Conservation (phyloP, 352 stramenopile species). For the Phytophthora sansomeana region DNA sequence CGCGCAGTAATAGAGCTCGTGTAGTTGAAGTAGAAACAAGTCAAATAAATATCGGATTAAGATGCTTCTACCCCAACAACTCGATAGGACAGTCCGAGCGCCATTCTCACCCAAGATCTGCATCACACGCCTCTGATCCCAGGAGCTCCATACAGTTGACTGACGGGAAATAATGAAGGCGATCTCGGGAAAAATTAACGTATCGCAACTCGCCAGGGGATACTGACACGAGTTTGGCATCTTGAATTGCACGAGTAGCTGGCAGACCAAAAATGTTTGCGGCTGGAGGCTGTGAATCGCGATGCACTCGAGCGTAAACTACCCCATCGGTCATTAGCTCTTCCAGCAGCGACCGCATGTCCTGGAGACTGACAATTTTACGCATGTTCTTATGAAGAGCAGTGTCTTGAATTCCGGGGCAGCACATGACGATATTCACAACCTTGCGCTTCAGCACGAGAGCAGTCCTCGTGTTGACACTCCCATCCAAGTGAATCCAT, state of each 20-base stretch:
- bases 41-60: conserved; percentile 43
- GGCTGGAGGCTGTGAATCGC: conserved; percentile 16
- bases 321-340: conserved; percentile 70
- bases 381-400: conserved; percentile 75
- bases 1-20: neutral
- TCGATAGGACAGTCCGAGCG: conserved; percentile 7
- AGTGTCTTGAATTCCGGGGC: conserved; percentile 69
- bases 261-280: conserved; percentile 45
- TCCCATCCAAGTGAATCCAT: conserved; percentile 83
- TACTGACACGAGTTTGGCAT: conserved; percentile 28
- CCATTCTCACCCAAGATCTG: conserved; percentile 44
- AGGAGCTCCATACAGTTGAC: conserved; percentile 84
- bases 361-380: conserved; percentile 75
- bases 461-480: conserved; percentile 56
- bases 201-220: conserved; percentile 56
- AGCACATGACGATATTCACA: conserved; percentile 84
- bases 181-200: conserved; percentile 56
- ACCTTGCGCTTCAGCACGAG: conserved; percentile 80
- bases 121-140: conserved; percentile 63
- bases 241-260: conserved; percentile 6
- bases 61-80: conserved; percentile 15
- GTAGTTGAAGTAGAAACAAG: neutral
- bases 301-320: conserved; percentile 61
- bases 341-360: conserved; percentile 71
- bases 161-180: conserved; percentile 77